Base-by-base conservation (phyloP, 2,329 filamentous ascomycete genomes). In the Sphaerostilbella broomeana region DNA sequence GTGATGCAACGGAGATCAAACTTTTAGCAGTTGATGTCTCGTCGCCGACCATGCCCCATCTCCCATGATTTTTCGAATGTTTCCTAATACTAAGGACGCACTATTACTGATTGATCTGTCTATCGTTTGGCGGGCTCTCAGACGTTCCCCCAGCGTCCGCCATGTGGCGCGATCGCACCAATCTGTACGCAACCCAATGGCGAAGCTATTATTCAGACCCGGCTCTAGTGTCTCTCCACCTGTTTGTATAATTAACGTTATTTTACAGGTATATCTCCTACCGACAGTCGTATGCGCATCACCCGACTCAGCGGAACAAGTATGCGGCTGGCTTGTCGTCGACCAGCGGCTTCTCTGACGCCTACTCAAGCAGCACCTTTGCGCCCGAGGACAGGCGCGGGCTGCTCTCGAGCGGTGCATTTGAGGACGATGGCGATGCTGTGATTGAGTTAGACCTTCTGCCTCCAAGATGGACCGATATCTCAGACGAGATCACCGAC, bases 121-220 rank as follows among this genome's bases (percentile, higher is more conserved):
- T 25, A 41, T 38, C 39, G 40, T 43, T 44, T 52, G 52, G 57
- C 48, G 45, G 53, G 35, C 50, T 50, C 47, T 47, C 40, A 46
- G 45, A 46, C 48, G 48, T 47, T 44, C 36, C 45, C 44, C 43
- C 42, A 55, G 67, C 68, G 70, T 74, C 73, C 79, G 82, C 76
- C 70, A 94, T 95, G 87, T 98, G 89, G 89, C 87, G 92, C 72
- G 92, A 98, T 75, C 84, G 92, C 68, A 98, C 92, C 54, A 98
- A 97, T 63, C 84, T 98, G 88, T 95, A 79, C 54, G 77, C 59
- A 45, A 43, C 39, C 43, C 47, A n/a, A n/a, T n/a, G n/a, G n/a
- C n/a, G n/a, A n/a, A n/a, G n/a, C n/a, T n/a, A n/a, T n/a, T n/a
- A n/a, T 42, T 39, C 35, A 27, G 17, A 35, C 19, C 29, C 29